Evolutionary conservation across 192 early-diverging fungal genomes (phyloP), one percentile per base, ranked within the genome.

Genomic region (Entomortierella beljakovae): DNA sequence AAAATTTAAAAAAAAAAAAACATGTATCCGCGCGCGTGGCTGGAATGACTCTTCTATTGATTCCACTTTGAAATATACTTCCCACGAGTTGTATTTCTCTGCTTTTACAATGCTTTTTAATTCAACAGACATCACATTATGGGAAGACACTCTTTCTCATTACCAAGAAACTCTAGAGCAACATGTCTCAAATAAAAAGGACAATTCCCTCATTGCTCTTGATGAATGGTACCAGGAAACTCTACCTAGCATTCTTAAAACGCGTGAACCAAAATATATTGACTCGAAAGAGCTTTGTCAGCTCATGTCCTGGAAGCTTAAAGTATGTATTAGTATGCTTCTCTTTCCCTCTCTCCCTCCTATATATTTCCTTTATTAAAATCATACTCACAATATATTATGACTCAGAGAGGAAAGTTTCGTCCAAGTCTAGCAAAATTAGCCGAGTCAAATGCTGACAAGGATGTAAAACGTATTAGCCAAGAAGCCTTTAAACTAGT

Each of bases 251-350:
- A 25, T 64, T 35, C 67, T 79, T 29, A 25, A 10, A 23, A 15
- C 51, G 0, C 66, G 74, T 3, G 49, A 42, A 1, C 74, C 66
- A 2, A 25, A 18, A 15, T 59, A n/a, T 38, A 69, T 79, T n/a
- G 38, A 57, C 28, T 69, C 67, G 1, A 34, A 63, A 0, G 74
- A 79, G 56, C 67, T 79, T 31, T 68, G 67, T 37, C 35, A 59
- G 32, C 66, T 79, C 49, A 69, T 79, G 49, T 68, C 74, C 0
- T 69, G 74, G 74, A 79, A 79, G 33, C 74, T 79, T 49, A 79
- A 79, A 53, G 74, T 64, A 62, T 20, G 53, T 11, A n/a, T n/a
- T n/a, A 52, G 8, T 23, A 52, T 11, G 18, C 42, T 11, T 11
- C 42, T 22, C 6, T n/a, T 16, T 22, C 23, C 15, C 20, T 18